A percentile compares a stretch with the other conserved stretches of the same genome.
phyloP scores from a whole-genome alignment of 768 basidiomycete species.

The Suillus subluteus region DNA sequence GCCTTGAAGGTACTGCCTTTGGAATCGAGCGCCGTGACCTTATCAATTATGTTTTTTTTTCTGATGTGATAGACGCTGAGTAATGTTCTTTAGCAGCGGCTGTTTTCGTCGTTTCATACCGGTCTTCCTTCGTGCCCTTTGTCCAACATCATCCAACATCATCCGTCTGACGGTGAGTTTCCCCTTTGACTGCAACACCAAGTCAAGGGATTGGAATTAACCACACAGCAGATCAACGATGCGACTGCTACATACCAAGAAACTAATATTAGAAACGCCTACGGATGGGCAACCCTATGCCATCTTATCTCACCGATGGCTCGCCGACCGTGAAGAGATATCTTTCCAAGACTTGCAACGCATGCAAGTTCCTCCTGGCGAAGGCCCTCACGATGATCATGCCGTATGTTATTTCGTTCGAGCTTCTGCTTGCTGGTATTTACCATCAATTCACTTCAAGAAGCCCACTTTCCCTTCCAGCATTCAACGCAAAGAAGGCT shows the following conservation, averaged over 20 bases:
- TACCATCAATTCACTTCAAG: neutral
- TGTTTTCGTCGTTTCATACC: neutral
- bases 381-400: neutral
- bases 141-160: no score
- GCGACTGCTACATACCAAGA: slow-evolving; percentile 6
- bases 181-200: neutral
- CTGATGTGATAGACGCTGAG: neutral
- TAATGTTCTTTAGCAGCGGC: neutral
- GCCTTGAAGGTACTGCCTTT: neutral
- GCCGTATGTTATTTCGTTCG: neutral
- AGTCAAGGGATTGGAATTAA: neutral
- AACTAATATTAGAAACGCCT: neutral
- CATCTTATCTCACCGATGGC: slow-evolving; percentile 11
- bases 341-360: slow-evolving; percentile 14
- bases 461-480: neutral
- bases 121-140: neutral
- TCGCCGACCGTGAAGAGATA: slow-evolving; percentile 6
- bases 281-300: neutral
- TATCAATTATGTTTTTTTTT: neutral
- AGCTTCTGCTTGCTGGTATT: neutral
- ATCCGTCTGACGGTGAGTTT: neutral
- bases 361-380: neutral
- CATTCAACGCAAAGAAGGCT: slow-evolving; percentile 4
- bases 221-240: neutral
- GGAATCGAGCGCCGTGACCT: no score